A percentile compares a stretch with the other conserved stretches of the same genome.
These are phyloP conservation scores for Dioscorea zingiberensis DNA, from an alignment of 106 monocot species.

Conservation along the genomic window DNA sequence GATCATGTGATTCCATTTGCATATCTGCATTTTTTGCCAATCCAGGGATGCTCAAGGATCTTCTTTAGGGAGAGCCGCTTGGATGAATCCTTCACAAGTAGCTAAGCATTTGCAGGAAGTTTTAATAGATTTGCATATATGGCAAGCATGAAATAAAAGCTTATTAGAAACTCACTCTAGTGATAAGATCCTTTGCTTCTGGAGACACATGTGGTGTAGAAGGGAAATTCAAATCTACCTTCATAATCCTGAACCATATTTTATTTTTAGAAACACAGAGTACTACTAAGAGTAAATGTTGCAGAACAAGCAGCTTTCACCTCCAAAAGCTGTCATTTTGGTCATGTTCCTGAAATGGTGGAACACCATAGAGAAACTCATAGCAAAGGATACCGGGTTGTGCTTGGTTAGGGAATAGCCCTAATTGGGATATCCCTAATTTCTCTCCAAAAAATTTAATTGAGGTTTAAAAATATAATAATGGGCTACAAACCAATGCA, in stretches of 20 bases:
- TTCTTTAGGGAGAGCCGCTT: constrained; percentile 71
- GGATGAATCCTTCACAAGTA: constrained; percentile 88
- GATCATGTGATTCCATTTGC: background rate
- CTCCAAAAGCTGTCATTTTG: constrained; percentile 66
- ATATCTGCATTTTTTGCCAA: constrained; percentile 56
- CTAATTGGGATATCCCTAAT: too few relatives aligned
- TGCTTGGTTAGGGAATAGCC: too few relatives aligned
- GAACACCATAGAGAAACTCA: constrained; percentile 87
- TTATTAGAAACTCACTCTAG: constrained; percentile 36
- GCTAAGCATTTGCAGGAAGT: constrained; percentile 22
- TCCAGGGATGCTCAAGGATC: constrained; percentile 87
- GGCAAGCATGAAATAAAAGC: background rate
- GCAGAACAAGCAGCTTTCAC: constrained; percentile 17
- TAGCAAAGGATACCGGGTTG: constrained; percentile 94
- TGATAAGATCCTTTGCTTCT: constrained; percentile 86
- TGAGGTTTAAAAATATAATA: too few relatives aligned
- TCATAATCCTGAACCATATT: constrained; percentile 81
- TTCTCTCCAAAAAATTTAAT: too few relatives aligned
- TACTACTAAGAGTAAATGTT: background rate
- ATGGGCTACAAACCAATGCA: too few relatives aligned
- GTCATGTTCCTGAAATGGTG: constrained; percentile 87
- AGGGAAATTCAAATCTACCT: constrained; percentile 80
- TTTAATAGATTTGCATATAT: background rate
- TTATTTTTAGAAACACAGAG: too few relatives aligned
- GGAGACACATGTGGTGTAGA: constrained; percentile 40